A percentile compares a stretch with the other conserved stretches of the same genome.
Conservation (phyloP, 768 basidiomycete genomes). For the Daedaleopsis sinensis region DNA sequence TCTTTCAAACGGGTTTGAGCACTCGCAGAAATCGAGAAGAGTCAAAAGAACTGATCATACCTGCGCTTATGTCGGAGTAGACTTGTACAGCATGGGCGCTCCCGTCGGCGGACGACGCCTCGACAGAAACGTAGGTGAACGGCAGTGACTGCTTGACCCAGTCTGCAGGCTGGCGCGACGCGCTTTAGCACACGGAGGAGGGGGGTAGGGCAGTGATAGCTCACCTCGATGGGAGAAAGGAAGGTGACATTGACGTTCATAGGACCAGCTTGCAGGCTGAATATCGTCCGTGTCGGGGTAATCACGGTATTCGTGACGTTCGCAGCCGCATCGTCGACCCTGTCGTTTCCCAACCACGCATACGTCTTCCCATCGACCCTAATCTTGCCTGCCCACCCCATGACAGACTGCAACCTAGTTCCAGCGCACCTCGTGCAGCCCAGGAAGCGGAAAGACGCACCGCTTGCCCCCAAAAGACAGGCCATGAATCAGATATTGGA, state of each 20-base stretch:
- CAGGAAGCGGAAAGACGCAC: not conserved
- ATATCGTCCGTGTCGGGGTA: slow-evolving; percentile 40
- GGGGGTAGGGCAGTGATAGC: not conserved
- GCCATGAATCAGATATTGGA: slow-evolving; percentile 18
- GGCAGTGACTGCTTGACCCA: slow-evolving; percentile 43
- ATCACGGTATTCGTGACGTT: slow-evolving; percentile 29
- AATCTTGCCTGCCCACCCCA: slow-evolving; percentile 25
- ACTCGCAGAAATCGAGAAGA: not conserved
- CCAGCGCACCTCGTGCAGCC: not conserved
- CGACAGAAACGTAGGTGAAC: slow-evolving; percentile 40
- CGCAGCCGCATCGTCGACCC: not conserved
- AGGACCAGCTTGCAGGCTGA: slow-evolving; percentile 36
- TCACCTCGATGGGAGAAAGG: slow-evolving; percentile 42
- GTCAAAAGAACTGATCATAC: slow-evolving; percentile 21
- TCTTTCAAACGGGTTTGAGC: not conserved
- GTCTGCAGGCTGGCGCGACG: slow-evolving; percentile 36
- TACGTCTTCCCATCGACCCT: slow-evolving; percentile 24
- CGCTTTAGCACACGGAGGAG: not conserved
- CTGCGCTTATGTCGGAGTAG: slow-evolving; percentile 43
- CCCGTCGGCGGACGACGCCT: slow-evolving; percentile 35
- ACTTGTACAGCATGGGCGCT: slow-evolving; percentile 37
- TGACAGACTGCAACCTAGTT: not conserved
- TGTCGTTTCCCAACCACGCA: slow-evolving; percentile 19
- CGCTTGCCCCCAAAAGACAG: slow-evolving; percentile 19
- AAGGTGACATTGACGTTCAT: slow-evolving; percentile 42